Evolutionary conservation across 1,284 basidiomycete species (phyloP), one percentile per base, ranked within the genome.

Genomic region (Marasmius fiardii): DNA sequence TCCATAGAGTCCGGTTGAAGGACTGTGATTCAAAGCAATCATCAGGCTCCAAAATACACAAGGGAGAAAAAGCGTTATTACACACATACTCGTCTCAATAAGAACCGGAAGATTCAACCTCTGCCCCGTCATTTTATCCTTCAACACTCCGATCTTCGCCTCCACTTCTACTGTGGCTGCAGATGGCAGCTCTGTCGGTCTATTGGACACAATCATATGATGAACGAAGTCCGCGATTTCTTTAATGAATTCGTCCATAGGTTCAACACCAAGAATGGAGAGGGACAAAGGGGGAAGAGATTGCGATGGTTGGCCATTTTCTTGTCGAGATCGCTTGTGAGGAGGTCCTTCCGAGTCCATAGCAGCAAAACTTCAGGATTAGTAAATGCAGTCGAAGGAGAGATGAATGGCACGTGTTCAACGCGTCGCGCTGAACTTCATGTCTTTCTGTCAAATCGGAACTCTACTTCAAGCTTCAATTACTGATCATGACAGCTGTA

Each of bases 161-260:
- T 98, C 96, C 20, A 98, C 91, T 78, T 97, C 85, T 5, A 88
- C 76, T 28, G 72, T 75, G 18, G 47, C 28, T 23, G 76, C 78
- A 44, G 67, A 68, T 1, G 73, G 60, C 52, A 74, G 61, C 59
- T 83, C 77, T 1, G 82, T 78, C 20, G 78, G 77, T 12, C 74
- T 82, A 57, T 68, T 54, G 14, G 44, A 66, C 14, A 20, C 16
- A 60, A 91, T 83, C 73, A 79, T 83, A 64, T 85, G 83, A 70
- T 90, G 82, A 23, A 98, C 78, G 73, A 94, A 99, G 70, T 98
- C 93, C 23, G 92, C 95, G 47, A 99, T 81, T 64, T 92, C 88
- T 65, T 83, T 83, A 58, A 95, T 93, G 68, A 98, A 95, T 68
- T 98, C 95, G 72, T 98, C 95, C 39, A 95, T 75, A 2, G 96